Percentiles rank a stretch among this genome's conserved stretches.
Conservation (phyloP, 768 basidiomycete genomes). For the Russula emetica region DNA sequence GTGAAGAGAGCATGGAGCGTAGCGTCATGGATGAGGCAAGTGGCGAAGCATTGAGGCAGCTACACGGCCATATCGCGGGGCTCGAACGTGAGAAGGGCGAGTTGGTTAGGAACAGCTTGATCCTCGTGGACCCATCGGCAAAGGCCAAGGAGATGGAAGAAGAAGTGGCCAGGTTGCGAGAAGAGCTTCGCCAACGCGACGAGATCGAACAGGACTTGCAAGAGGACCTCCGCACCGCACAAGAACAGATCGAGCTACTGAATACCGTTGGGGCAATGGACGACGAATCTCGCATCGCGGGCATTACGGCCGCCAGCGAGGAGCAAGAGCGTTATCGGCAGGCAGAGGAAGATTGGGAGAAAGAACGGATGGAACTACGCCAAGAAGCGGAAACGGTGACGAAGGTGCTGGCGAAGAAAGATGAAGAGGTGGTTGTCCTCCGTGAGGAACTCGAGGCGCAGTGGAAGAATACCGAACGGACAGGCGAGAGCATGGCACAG, state of each 20-base stretch:
- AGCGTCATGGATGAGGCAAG: conserved; percentile 84
- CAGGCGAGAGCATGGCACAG: conserved; percentile 44
- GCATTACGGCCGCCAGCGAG: conserved; percentile 29
- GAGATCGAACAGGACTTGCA: conserved; percentile 52
- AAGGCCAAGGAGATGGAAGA: conserved; percentile 38
- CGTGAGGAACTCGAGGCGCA: conserved; percentile 67
- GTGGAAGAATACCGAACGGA: conserved; percentile 60
- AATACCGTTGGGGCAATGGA: conserved; percentile 35
- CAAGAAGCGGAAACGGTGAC: conserved; percentile 38
- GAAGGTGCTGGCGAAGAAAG: conserved; percentile 37
- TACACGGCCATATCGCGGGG: conserved; percentile 75
- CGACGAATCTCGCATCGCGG: conserved; percentile 40
- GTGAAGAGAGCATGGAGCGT: conserved; percentile 74
- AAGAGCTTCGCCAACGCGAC: conserved; percentile 43
- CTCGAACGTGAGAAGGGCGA: conserved; percentile 64
- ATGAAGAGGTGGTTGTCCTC: conserved; percentile 39
- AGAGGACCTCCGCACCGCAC: conserved; percentile 49
- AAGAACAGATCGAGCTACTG: conserved; percentile 59
- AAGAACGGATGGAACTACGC: conserved; percentile 45
- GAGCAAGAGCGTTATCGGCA: conserved; percentile 43
- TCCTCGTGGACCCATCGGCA: conserved; percentile 19
- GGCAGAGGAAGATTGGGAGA: conserved; percentile 45
- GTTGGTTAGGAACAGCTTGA: conserved; percentile 30
- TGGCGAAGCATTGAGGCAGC: conserved; percentile 68
- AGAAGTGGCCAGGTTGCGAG: conserved; percentile 49